phyloP scores from a whole-genome alignment of 495 filamentous ascomycete species.

The Bathelium albidoporum region DNA sequence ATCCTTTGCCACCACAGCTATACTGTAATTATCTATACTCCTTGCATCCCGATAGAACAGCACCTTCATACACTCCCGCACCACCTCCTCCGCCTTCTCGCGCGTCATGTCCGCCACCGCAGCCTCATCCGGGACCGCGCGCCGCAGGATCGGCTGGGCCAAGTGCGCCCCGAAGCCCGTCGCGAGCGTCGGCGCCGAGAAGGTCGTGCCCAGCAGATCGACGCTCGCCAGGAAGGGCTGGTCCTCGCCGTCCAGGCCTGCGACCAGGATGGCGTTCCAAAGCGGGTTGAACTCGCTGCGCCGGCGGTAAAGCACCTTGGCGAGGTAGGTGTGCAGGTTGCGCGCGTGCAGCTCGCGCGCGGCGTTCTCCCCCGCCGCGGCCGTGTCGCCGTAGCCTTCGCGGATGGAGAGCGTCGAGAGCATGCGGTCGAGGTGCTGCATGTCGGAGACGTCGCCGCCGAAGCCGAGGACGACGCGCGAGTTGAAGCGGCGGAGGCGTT shows the following conservation, averaged over 20 bases:
- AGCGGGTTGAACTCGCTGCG: constrained; percentile 93
- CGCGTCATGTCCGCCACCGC: constrained; percentile 56
- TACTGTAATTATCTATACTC: constrained; percentile 79
- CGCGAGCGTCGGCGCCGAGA: constrained; percentile 72
- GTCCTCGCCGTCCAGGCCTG: constrained; percentile 66
- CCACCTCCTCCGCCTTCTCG: constrained; percentile 66
- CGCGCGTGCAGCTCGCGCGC: constrained; percentile 58
- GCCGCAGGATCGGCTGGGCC: constrained; percentile 81
- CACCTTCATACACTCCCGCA: constrained; percentile 95
- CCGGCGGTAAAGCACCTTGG: constrained; percentile 88
- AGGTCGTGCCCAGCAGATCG: constrained; percentile 89
- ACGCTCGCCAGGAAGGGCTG: constrained; percentile 83
- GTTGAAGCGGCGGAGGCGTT: constrained; percentile 76
- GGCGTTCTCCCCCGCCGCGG: not conserved
- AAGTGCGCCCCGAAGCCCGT: constrained; percentile 91
- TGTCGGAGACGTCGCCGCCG: constrained; percentile 92
- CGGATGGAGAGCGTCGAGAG: constrained; percentile 74
- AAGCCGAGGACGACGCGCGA: constrained; percentile 68
- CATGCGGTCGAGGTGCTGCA: constrained; percentile 93
- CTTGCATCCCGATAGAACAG: constrained; percentile 95
- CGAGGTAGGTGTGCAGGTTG: constrained; percentile 90
- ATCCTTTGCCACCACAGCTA: constrained; percentile 78
- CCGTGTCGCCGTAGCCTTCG: constrained; percentile 60
- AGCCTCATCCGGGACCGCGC: constrained; percentile 68
- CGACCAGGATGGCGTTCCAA: constrained; percentile 90